Evolutionary conservation across 2,329 filamentous ascomycete species (phyloP), one percentile per base, ranked within the genome.

Genomic region (Aspergillus pseudotamarii): DNA sequence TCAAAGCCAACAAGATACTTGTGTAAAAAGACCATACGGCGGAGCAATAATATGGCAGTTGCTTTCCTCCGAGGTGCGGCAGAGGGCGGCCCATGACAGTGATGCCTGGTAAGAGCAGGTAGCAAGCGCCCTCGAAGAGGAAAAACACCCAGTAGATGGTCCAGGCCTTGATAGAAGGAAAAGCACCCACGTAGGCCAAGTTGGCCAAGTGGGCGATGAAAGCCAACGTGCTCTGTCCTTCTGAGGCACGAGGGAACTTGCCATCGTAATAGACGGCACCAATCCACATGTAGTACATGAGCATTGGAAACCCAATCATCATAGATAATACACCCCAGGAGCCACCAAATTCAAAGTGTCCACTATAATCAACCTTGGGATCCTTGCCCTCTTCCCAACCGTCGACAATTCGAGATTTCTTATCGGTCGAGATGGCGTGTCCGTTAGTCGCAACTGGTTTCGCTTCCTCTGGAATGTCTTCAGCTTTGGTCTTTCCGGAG

Each of bases 241-340:
- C 76, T 2, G 81, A 80, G 1, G 88, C 91, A 50, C 82, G 80
- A 19, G 95, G 95, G 58, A 96, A 84, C 67, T 91, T 89, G 70
- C 94, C 94, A 75, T 93, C 83, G 81, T 97, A 99, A 81, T 94
- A 97, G 57, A 90, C 94, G 38, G 94, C 91, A 57, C 95, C 95
- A 78, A 96, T 89, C 94, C 94, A 98, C 94, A 99, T 97, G 82
- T 97, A 98, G 86, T 92, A 97, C 94, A 98, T 98, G 71, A 99
- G 86, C 43, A 89, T 66, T n/a, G 95, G 95, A 80, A 98, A 99
- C 53, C 91, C 88, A 66, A 93, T 85, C 93, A 98, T 98, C 87
- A 97, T 93, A 69, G 86, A 83, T 19, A 86, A 80, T 48, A 94
- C 90, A 60, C 95, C 94, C n/a, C 85, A 76, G 3, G 92, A 89